Evolutionary conservation across 306 rosid species (phyloP), one percentile per base, ranked within the genome.

Genomic region (Vigna unguiculata): DNA sequence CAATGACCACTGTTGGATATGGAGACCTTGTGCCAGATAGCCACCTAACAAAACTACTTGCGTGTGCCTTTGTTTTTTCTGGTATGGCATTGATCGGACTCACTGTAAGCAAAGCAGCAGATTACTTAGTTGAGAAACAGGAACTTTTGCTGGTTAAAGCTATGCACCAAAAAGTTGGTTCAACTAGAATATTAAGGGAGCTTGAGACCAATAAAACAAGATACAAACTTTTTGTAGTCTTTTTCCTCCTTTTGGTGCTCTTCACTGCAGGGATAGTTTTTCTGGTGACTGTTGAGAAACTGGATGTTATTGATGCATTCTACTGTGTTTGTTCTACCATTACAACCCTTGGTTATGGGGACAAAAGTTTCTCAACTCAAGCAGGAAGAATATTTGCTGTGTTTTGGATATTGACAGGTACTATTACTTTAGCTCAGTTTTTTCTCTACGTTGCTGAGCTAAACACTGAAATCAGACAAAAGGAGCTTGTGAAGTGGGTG

Each of bases 391-490:
- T 86, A 19, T 95, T 92, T 69, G 97, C 97, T 3, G 80, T 92
- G 45, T 85, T 92, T 80, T 92, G 97, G 97, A 90, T 95, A 62
- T 75, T 95, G 77, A 68, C 83, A 12, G 85, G 97, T 74, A 88
- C 97, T 61, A 62, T 92, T 71, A 80, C 80, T 66, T 75, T 95
- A 51, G 99, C 88, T 77, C 99, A 90, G 88, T 47, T 90, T 62
- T 90, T 95, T 75, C 90, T 88, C 76, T 95, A 88, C 82, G 20
- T 86, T 36, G 89, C 97, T 30, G 99, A 92, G 85, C 87, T 90
- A 21, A 81, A 79, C 69, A 81, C 97, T 22, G 97, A 89, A 81
- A 86, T 40, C 48, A 87, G 88, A 77, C 97, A 75, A 75, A 87
- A 82, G 78, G 79, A 70, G 59, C 58, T 95, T 20, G 92, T 80